Evolutionary conservation across 768 basidiomycete species (phyloP), one percentile per base, ranked within the genome.

Genomic region (Pisolithus tinctorius): DNA sequence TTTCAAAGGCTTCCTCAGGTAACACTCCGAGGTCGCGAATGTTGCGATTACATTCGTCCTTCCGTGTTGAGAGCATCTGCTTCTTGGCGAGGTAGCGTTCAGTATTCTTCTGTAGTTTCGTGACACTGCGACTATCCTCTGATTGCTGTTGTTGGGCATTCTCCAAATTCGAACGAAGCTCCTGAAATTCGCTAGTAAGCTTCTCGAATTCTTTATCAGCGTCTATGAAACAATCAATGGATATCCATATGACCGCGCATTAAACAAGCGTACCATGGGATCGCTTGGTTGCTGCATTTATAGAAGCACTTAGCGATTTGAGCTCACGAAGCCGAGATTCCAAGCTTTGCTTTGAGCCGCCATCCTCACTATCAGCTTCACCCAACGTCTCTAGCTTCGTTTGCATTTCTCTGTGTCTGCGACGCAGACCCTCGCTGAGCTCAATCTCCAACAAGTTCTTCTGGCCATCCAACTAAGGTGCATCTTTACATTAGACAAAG

Each of bases 1-100:
- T 97, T 64, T 91, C 85, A 60, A 94, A 98, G 0, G 96, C 96
- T 67, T 98, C 95, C 69, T 97, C 94, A 0, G 96, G 96, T 14
- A 98, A 70, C 0, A 97, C 93, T 34, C 96, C 96, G 11, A 99
- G 79, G 60, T 98, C 96, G 45, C 96, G 84, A 56, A 98, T 96
- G 66, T 88, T 93, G 60, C 93, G 81, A 64, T 89, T 95, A 63
- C 92, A 94, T 60, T 97, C 95, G 52, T 97, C 95, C 65, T 91
- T 92, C 43, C 93, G 82, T 37, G 78, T 77, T 20, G 79, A 59
- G 13, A 98, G 74, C 74, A 96, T 88, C 64, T 93, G 88, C 38
- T 86, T 80, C 69, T 98, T 98, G 25, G 93, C 85, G 6, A 95
- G 78, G 67, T 94, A 96, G 17, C 95, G 82, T 63, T 99, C 96